A percentile compares a stretch with the other conserved stretches of the same genome.
These are phyloP conservation scores for Leccinellum luteum DNA, from an alignment of 768 basidiomycete genomes.

Conservation along the genomic window DNA sequence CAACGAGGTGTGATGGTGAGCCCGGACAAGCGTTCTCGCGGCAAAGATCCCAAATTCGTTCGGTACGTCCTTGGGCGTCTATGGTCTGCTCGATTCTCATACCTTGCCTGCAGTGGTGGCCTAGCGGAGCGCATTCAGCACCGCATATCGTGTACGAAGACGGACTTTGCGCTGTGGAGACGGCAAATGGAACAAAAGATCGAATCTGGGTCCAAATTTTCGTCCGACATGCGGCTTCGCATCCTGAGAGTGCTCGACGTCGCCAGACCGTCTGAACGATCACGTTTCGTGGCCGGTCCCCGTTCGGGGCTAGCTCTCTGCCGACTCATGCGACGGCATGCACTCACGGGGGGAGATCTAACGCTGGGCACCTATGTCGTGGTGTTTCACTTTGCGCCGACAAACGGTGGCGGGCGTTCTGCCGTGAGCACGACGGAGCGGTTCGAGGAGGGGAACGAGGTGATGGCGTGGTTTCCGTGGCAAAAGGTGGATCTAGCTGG, in stretches of 20 bases:
- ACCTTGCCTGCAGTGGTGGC: conserved; percentile 43
- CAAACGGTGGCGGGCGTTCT: conserved; percentile 20
- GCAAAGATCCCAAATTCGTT: conserved; percentile 43
- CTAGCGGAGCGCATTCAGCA: conserved; percentile 50
- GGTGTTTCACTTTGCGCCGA: conserved; percentile 37
- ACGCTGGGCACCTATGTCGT: conserved; percentile 32
- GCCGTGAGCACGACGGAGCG: conserved; percentile 34
- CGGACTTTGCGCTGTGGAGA: conserved; percentile 51
- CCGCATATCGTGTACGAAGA: conserved; percentile 42
- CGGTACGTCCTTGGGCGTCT: conserved; percentile 38
- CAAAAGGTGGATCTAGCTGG: conserved; percentile 34
- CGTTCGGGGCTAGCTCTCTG: conserved; percentile 44
- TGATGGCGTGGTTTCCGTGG: conserved; percentile 54
- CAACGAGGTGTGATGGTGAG: conserved; percentile 56
- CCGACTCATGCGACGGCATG: conserved; percentile 28
- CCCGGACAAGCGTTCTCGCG: conserved; percentile 50
- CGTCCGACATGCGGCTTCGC: conserved; percentile 43
- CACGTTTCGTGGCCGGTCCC: conserved; percentile 23
- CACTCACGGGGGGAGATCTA: conserved; percentile 15
- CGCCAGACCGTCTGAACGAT: conserved; percentile 27
- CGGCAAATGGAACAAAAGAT: conserved; percentile 44
- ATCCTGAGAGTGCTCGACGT: conserved; percentile 43
- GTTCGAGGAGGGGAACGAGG: conserved; percentile 39
- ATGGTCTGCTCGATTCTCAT: not conserved
- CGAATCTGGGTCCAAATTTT: conserved; percentile 26